Conservation (phyloP, 257 asterid species). For the Primulina eburnea region DNA sequence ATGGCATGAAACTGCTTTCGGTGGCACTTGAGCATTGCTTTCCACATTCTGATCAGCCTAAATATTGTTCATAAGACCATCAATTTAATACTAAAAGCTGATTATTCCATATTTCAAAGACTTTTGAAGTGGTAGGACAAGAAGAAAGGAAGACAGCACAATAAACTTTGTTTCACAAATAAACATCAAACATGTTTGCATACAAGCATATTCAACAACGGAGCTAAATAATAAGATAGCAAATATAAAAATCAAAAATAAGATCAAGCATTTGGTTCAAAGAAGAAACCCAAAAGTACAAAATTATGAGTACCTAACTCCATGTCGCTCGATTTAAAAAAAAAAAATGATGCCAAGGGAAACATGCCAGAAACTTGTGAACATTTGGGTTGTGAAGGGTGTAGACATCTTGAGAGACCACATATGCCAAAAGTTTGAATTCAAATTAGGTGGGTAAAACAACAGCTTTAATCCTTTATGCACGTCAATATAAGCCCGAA, state of each 20-base stretch:
- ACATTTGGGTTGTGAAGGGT: not conserved
- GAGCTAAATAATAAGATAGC: not conserved
- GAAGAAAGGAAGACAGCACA: not conserved
- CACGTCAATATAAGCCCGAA: too few species aligned
- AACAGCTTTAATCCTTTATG: too few species aligned
- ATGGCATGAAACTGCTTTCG: constrained; percentile 92
- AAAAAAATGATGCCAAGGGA: not conserved
- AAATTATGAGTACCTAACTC: not conserved
- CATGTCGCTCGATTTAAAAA: not conserved
- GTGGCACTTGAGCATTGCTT: constrained; percentile 88
- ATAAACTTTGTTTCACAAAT: too few species aligned
- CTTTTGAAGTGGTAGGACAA: not conserved
- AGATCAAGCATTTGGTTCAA: not conserved
- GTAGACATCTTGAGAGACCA: not conserved
- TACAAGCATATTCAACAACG: not conserved
- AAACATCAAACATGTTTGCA: not conserved
- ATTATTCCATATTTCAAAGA: not conserved
- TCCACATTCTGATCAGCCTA: constrained; percentile 94
- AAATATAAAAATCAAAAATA: too few species aligned
- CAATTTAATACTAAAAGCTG: not conserved
- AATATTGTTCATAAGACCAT: not conserved
- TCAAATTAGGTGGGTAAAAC: not conserved
- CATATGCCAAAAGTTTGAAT: not conserved
- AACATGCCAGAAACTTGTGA: not conserved
- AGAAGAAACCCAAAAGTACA: too few species aligned